These are phyloP conservation scores for Melaleuca alternifolia DNA, from an alignment of 345 rosid genomes.

Conservation along the genomic window DNA sequence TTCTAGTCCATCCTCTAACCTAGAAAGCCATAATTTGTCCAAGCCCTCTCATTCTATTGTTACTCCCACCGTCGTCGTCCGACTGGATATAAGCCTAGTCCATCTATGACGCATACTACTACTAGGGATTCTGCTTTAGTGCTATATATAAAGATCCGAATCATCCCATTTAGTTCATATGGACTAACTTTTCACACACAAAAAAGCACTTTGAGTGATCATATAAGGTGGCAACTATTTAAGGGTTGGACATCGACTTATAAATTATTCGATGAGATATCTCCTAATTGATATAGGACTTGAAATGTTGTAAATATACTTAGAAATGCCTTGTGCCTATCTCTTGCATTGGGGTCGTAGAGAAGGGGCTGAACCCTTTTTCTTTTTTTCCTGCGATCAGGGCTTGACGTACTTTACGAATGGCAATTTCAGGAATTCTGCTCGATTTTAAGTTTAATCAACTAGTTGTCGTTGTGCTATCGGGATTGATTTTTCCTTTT, in stretches of 20 bases:
- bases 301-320: background rate
- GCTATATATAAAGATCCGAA: background rate
- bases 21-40: background rate
- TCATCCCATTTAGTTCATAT: too few relatives aligned
- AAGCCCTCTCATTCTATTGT: accelerated
- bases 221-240: background rate
- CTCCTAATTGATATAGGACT: background rate
- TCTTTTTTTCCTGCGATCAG: background rate
- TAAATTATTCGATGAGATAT: background rate
- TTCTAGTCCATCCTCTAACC: background rate
- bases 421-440: background rate
- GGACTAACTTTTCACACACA: too few relatives aligned
- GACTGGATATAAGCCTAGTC: background rate
- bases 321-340: background rate
- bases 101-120: background rate
- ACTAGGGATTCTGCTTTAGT: background rate
- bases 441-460: background rate
- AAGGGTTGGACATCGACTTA: background rate
- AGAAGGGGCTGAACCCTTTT: background rate
- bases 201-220: too few relatives aligned
- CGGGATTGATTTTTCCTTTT: background rate
- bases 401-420: background rate
- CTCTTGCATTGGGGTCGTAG: background rate
- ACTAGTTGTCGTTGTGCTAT: background rate
- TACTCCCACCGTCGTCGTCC: background rate